Conservation (phyloP, 129 eudicot genomes). For the Gnaphalium uliginosum region DNA sequence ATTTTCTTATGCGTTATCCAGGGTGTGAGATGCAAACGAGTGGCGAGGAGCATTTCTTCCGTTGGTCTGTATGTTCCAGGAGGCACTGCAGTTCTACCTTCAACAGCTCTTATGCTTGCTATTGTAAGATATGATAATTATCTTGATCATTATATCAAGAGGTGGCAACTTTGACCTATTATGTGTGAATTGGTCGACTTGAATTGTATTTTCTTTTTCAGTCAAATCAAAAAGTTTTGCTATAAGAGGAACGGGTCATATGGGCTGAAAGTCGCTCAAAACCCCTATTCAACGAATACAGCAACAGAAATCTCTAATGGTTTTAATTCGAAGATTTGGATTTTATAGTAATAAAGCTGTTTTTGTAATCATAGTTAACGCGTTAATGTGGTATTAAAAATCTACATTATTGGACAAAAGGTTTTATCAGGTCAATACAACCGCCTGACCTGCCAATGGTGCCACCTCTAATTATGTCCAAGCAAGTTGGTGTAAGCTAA, state of each 20-base stretch:
- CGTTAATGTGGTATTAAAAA: background rate
- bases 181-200: background rate
- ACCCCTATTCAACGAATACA: slow-evolving; percentile 1
- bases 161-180: slow-evolving; percentile 5
- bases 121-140: slow-evolving; percentile 53
- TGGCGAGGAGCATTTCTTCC: slow-evolving; percentile 85
- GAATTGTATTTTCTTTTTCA: background rate
- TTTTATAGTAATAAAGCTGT: background rate
- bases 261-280: background rate
- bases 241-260: background rate
- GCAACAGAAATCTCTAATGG: background rate
- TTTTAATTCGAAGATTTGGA: background rate
- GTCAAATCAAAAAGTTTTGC: background rate
- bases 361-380: background rate
- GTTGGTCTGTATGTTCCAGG: slow-evolving; percentile 99
- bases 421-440: background rate
- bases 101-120: slow-evolving; percentile 99
- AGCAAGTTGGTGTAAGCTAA: slow-evolving; percentile 25
- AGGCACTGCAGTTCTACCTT: slow-evolving; percentile 99
- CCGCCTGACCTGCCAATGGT: background rate
- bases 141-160: slow-evolving; percentile 2
- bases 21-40: slow-evolving; percentile 99
- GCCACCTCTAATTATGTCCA: slow-evolving; percentile 9
- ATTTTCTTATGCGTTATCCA: slow-evolving; percentile 31
- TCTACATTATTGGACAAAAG: background rate